A percentile compares a stretch with the other conserved stretches of the same genome.
phyloP scores from a whole-genome alignment of 257 asterid species.

The Cordia subcordata region DNA sequence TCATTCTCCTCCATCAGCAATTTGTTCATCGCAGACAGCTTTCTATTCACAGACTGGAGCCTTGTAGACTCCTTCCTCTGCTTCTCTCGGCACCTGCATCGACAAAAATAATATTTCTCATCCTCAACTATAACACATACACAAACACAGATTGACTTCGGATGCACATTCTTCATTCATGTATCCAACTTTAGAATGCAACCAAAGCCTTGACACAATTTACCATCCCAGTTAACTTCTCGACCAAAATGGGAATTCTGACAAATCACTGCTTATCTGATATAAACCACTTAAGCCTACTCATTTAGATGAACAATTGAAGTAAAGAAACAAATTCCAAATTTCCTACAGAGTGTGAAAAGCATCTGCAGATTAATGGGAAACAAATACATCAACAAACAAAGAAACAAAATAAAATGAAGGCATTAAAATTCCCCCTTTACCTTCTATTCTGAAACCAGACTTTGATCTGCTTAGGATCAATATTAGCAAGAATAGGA shows the following conservation, averaged over 20 bases:
- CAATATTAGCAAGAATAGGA: slow-evolving; percentile 77
- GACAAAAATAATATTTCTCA: neutral
- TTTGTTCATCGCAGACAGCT: slow-evolving; percentile 82
- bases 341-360: neutral
- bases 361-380: neutral
- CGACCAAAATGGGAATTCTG: no score
- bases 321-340: neutral
- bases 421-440: neutral
- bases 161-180: neutral
- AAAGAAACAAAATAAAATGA: neutral
- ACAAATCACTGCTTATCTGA: neutral
- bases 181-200: neutral
- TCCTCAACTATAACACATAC: neutral
- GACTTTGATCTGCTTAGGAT: slow-evolving; percentile 91
- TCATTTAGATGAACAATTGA: neutral
- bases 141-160: slow-evolving; percentile 4
- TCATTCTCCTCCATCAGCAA: slow-evolving; percentile 95
- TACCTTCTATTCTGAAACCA: slow-evolving; percentile 98
- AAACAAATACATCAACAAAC: neutral
- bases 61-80: slow-evolving; percentile 80
- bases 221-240: no score
- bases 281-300: neutral
- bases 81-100: slow-evolving; percentile 86
- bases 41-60: slow-evolving; percentile 83
- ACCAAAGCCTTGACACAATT: no score